Base-by-base conservation (phyloP, 768 basidiomycete species). In the Leccinum aurantiacum region DNA sequence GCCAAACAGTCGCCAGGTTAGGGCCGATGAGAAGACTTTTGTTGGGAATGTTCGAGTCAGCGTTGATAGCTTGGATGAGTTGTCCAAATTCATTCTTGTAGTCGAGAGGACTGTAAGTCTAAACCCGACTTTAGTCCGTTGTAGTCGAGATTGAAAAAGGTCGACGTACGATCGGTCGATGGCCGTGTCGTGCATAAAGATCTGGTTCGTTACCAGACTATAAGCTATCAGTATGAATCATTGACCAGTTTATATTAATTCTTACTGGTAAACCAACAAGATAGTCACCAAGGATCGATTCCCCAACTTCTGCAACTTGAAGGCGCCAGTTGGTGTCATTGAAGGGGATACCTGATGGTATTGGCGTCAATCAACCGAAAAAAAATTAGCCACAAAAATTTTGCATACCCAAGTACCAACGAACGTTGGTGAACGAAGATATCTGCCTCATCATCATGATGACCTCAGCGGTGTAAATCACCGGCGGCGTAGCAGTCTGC, bases 201-300 rank as follows among this genome's bases (percentile, higher is more conserved):
- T 93, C 90, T 15, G 90, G 90, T 73, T 92, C 90, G 68, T 92
- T 91, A 3, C 86, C 89, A 1, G 85, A 82, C 69, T 90, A 86
- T 8, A 35, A 24, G 53, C 1, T 29, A 35, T 31, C 7, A 15
- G 53, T 37, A 37, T 22, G 46, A 13, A 13, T 46, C 14, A 24
- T 9, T 24, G 22, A 17, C 37, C 17, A 13, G 25, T 11, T 22
- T 22, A 17, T 7, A 27, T 31, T 22, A 25, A 31, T n/a, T 17
- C 65, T 25, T 24, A 60, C 65, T 56, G 67, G 66, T n/a, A 89
- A 72, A 0, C 87, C 90, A n/a, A 88, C 71, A 19, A 92, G 74
- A 60, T 83, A 78, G 53, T 81, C 75, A 2, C 90, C 90, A 1
- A 92, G 76, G 60, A 90, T 86, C 17, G 71, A 62, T 68, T 89